Percentiles rank a stretch among this genome's conserved stretches.
phyloP scores from a whole-genome alignment of 768 basidiomycete genomes.

The Saitozyma sp. region DNA sequence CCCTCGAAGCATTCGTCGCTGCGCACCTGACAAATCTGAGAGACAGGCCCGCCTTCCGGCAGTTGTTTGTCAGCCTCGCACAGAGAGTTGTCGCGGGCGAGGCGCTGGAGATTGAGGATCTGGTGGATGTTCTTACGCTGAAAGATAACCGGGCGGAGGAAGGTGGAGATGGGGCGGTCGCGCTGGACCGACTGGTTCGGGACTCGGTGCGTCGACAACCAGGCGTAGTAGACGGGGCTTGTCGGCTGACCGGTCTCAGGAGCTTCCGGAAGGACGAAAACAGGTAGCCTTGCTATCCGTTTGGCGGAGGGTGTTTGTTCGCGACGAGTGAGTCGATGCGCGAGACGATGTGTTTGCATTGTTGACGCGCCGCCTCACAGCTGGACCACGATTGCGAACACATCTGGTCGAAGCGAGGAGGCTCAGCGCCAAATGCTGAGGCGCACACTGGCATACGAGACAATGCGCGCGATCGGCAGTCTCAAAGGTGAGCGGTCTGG shows the following conservation, averaged over 20 bases:
- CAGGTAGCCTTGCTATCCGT: constrained; percentile 69
- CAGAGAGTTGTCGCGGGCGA: constrained; percentile 72
- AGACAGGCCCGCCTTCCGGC: constrained; percentile 59
- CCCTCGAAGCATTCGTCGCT: constrained; percentile 21
- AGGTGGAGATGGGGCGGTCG: constrained; percentile 61
- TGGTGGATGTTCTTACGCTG: constrained; percentile 78
- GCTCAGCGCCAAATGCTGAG: constrained; percentile 72
- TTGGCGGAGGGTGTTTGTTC: constrained; percentile 84
- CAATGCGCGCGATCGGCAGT: constrained; percentile 54
- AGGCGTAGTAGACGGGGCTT: neutral
- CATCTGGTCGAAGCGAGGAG: constrained; percentile 71
- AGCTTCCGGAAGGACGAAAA: constrained; percentile 69
- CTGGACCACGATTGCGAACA: constrained; percentile 75
- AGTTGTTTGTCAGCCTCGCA: constrained; percentile 72
- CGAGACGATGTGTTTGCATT: too few relatives aligned
- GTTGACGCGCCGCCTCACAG: constrained; percentile 53
- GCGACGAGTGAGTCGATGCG: constrained; percentile 71
- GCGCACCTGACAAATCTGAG: constrained; percentile 57
- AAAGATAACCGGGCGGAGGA: constrained; percentile 68
- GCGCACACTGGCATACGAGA: constrained; percentile 71
- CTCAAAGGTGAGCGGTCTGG: constrained; percentile 27
- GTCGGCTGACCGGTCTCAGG: constrained; percentile 53
- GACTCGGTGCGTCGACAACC: constrained; percentile 58
- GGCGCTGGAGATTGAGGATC: constrained; percentile 72
- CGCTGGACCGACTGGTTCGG: constrained; percentile 40